Base-by-base conservation (phyloP, 306 rosid genomes). In the Acacia confusa region DNA sequence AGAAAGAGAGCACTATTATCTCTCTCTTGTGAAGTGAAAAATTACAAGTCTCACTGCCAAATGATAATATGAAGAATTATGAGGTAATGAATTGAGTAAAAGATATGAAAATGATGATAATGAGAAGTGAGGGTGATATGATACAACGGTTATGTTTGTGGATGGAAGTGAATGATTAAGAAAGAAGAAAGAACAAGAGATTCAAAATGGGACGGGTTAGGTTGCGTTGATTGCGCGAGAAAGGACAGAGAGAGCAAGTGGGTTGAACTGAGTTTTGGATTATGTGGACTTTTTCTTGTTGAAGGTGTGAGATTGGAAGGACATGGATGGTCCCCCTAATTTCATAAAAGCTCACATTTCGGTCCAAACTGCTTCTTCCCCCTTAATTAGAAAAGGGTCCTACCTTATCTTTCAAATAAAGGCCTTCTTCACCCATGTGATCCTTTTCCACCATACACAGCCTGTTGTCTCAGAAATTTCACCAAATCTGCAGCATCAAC, bases 181-280 rank as follows among this genome's bases (percentile, higher is more conserved):
- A 25, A 3, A 9, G 30, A n/a, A 55, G 15, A n/a, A 15, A 7
- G 45, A 36, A 36, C 40, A 48, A 55, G 7, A 69, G 83, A 75
- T 69, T 79, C 27, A 79, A 79, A 79, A 79, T 63, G 27, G 50
- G 13, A 76, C 85, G 50, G 90, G 85, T 78, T 83, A n/a, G 73
- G 73, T 9, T 38, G 89, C 94, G 89, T 7, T 80, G 92, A 88
- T 88, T 87, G 94, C 94, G 92, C 82, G 41, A 73, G 72, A 76
- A 83, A 85, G 79, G 47, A 40, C 20, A 67, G 25, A 72, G 79
- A 67, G 78, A 78, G 83, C 83, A 82, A 75, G 83, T 82, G 61
- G 25, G 61, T 82, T 79, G 69, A 81, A 79, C 86, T 76, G 64
- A 82, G 71, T 22, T 82, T 87, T 79, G 80, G 83, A 86, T 84